phyloP scores from a whole-genome alignment of 2,329 filamentous ascomycete genomes.

The Phoma herbarum region DNA sequence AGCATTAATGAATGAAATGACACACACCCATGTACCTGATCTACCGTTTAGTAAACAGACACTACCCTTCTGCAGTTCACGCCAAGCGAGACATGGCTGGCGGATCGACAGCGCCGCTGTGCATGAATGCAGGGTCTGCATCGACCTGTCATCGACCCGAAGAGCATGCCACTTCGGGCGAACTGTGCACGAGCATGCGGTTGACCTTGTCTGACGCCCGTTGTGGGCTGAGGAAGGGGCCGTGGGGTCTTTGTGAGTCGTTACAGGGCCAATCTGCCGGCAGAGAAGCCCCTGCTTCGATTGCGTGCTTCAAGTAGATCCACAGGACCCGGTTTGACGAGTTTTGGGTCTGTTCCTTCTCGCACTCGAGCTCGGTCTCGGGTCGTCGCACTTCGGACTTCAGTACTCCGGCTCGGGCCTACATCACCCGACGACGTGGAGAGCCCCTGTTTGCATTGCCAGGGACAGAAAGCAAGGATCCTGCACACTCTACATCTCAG shows the following conservation, averaged over 20 bases:
- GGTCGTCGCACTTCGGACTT: not conserved
- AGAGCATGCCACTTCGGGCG: not conserved
- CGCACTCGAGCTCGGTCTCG: not conserved
- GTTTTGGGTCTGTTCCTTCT: not conserved
- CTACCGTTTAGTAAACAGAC: slow-evolving; percentile 6
- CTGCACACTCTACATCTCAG: not conserved
- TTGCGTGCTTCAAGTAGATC: slow-evolving; percentile 1
- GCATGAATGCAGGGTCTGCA: slow-evolving; percentile 13
- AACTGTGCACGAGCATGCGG: slow-evolving; percentile 12
- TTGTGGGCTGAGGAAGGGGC: not conserved
- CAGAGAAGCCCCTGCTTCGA: not conserved
- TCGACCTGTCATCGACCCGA: not conserved
- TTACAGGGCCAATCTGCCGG: not conserved
- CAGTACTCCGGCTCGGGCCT: slow-evolving; percentile 1
- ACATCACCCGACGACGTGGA: slow-evolving; percentile 4
- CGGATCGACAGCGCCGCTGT: slow-evolving; percentile 17
- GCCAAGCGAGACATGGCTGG: slow-evolving; percentile 6
- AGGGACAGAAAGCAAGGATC: not conserved
- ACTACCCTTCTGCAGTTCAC: slow-evolving; percentile 3
- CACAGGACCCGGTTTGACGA: not conserved
- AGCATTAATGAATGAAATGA: slow-evolving; percentile 17
- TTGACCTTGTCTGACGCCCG: not conserved
- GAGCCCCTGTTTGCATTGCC: not conserved
- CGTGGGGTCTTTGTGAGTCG: not conserved
- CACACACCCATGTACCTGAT: slow-evolving; percentile 7